phyloP scores from a whole-genome alignment of 2,329 filamentous ascomycete species.

The Beauveria rudraprayagi region DNA sequence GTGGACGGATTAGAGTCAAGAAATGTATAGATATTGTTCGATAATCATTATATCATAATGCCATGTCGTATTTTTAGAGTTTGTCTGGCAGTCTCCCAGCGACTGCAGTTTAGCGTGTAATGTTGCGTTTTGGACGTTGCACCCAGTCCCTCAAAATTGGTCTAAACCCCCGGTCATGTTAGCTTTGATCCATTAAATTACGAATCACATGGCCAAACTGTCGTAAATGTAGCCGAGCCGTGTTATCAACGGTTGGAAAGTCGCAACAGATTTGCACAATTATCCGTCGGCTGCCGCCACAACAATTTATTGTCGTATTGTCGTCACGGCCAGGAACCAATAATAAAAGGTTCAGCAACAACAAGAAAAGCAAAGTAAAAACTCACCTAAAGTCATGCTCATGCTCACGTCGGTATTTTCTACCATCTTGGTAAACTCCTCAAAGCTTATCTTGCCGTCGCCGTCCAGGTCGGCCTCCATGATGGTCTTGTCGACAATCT shows the following conservation, averaged over 20 bases:
- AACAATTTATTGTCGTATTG: too few species aligned
- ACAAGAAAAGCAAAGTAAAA: conserved; percentile 15
- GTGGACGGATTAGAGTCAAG: neutral
- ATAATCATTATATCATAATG: conserved; percentile 23
- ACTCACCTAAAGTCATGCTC: conserved; percentile 64
- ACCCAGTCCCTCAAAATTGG: conserved; percentile 16
- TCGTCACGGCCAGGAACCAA: neutral
- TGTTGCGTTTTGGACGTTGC: neutral
- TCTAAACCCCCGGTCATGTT: conserved; percentile 12
- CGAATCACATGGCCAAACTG: neutral
- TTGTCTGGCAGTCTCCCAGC: conserved; percentile 7
- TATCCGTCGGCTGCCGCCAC: too few species aligned
- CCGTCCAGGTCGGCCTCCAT: conserved; percentile 97
- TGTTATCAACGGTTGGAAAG: too few species aligned
- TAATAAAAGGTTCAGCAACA: neutral
- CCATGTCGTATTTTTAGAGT: conserved; percentile 11
- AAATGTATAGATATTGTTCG: neutral
- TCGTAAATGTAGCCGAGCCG: too few species aligned
- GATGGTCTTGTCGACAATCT: conserved; percentile 99
- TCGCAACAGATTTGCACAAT: too few species aligned
- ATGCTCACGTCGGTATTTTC: conserved; percentile 80
- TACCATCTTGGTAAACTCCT: conserved; percentile 98
- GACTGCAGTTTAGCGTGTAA: neutral
- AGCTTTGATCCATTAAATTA: neutral
- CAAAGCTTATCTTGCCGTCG: conserved; percentile 97